Base-by-base conservation (phyloP, 1,284 basidiomycete species). In the Chiua sp. region DNA sequence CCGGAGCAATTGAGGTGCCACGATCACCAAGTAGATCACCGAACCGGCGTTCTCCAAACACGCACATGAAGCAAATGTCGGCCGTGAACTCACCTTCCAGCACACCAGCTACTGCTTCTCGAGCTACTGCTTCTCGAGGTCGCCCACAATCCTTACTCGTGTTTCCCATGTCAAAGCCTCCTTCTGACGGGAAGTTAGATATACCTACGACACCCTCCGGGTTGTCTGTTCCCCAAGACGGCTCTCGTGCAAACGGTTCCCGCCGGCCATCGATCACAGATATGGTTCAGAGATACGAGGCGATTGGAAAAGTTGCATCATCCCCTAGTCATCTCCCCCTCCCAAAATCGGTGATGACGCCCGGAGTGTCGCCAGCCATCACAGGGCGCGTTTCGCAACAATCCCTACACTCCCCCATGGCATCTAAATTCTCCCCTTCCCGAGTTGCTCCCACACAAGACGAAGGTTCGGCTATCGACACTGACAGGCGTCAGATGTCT, bases 201-300 rank as follows among this genome's bases (percentile, higher is more conserved):
- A 71, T 35, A 57, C 78, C 47, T 63, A 53, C 67, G 35, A 67
- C 74, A 13, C 66, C 76, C n/a, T 70, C 77, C 44, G 74, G 73
- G 26, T 74, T 86, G 13, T 67, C 77, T 42, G 78, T 83, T 44
- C 82, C 83, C 3, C 76, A 75, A 51, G 79, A 80, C 20, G 78
- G 73, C 53, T 74, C 77, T 47, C 79, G 80, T 30, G 67, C 73
- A 16, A 66, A 61, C 11, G 62, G 63, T 15, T 0, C 68, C 11
- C 81, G 91, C 23, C 80, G 91, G 51, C 89, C 87, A 20, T 93
- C 92, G 0, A 93, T 93, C 62, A 86, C 91, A 51, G 87, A 93
- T 68, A 91, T 93, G 83, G 92, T 93, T 23, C 88, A 90, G 63
- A 82, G 79, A 48, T 93, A 87, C 70, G 91, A 93, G 72, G 84